Percentiles rank a stretch among this genome's conserved stretches.
Conservation (phyloP, 768 basidiomycete genomes). For the Kwoniella newhampshirensis region DNA sequence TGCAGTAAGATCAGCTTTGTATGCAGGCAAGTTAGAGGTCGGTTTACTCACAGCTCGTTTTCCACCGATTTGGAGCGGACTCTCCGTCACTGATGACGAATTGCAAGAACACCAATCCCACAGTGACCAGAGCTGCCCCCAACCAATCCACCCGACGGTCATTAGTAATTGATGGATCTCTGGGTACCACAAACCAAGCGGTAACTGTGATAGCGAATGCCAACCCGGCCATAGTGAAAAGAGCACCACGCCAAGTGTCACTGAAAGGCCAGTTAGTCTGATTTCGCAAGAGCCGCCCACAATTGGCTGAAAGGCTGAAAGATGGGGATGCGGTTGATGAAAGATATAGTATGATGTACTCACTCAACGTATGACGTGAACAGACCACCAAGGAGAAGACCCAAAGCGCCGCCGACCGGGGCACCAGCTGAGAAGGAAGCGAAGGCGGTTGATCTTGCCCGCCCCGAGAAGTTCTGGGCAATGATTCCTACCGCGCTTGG, state of each 20-base stretch:
- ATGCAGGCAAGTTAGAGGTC: no score
- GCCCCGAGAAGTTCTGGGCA: constrained; percentile 72
- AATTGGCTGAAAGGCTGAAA: no score
- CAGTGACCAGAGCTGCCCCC: constrained; percentile 66
- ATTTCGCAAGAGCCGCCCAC: no score
- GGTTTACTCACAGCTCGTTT: constrained; percentile 58
- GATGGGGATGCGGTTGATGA: background rate
- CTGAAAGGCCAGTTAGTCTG: constrained; percentile 5
- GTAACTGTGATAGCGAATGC: constrained; percentile 60
- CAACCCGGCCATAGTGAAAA: constrained; percentile 65
- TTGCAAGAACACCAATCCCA: constrained; percentile 67
- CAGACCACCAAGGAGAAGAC: constrained; percentile 69
- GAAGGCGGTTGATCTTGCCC: constrained; percentile 71
- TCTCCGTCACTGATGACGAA: constrained; percentile 72
- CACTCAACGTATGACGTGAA: constrained; percentile 61
- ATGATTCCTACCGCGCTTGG: constrained; percentile 66
- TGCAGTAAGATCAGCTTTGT: no score
- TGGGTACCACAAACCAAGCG: constrained; percentile 64
- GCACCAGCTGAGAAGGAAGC: constrained; percentile 81
- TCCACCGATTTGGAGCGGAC: constrained; percentile 64
- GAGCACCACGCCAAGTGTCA: constrained; percentile 64
- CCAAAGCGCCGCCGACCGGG: constrained; percentile 74
- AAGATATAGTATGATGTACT: constrained; percentile 16
- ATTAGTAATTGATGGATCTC: constrained; percentile 57
- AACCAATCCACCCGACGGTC: constrained; percentile 67